Evolutionary conservation across 805 yeast species (phyloP).

Genomic region (Yamadazyma paraphyllophila): DNA sequence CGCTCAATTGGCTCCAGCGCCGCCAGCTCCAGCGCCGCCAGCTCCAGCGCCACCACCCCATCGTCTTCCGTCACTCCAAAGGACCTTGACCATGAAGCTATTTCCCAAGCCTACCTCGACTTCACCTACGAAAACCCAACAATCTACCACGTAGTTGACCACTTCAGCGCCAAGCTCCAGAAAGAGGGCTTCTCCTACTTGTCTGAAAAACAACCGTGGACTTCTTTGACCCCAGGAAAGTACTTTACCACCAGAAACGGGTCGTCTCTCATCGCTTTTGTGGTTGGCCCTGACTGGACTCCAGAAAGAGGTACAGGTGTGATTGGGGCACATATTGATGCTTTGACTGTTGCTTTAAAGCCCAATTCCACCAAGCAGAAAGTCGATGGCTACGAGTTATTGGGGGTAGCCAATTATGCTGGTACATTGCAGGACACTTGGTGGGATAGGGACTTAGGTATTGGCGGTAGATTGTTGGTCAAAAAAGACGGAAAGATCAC

Average conservation of each 20-base stretch:
- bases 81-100: slow-evolving; percentile 6
- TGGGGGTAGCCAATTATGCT: slow-evolving; percentile 43
- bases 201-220: slow-evolving; percentile 22
- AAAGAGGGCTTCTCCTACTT: slow-evolving; percentile 28
- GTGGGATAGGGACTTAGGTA: slow-evolving; percentile 43
- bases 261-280: slow-evolving; percentile 35
- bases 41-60: not conserved
- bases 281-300: slow-evolving; percentile 37
- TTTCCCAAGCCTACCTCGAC: slow-evolving; percentile 20
- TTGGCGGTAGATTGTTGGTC: slow-evolving; percentile 37
- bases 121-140: slow-evolving; percentile 42
- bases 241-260: slow-evolving; percentile 29
- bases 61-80: not conserved
- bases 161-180: slow-evolving; percentile 22
- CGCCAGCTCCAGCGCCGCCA: not conserved
- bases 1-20: not conserved
- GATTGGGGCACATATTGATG: slow-evolving; percentile 34
- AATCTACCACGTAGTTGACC: slow-evolving; percentile 33
- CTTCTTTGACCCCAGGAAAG: slow-evolving; percentile 18
- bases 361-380: slow-evolving; percentile 18
- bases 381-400: slow-evolving; percentile 32
- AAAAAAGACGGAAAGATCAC: slow-evolving; percentile 22
- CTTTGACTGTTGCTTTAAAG: slow-evolving; percentile 27
- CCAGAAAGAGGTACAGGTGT: slow-evolving; percentile 18
- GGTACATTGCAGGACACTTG: slow-evolving; percentile 34